Conservation (phyloP, 2,329 filamentous ascomycete genomes). For the Exophiala sp. region DNA sequence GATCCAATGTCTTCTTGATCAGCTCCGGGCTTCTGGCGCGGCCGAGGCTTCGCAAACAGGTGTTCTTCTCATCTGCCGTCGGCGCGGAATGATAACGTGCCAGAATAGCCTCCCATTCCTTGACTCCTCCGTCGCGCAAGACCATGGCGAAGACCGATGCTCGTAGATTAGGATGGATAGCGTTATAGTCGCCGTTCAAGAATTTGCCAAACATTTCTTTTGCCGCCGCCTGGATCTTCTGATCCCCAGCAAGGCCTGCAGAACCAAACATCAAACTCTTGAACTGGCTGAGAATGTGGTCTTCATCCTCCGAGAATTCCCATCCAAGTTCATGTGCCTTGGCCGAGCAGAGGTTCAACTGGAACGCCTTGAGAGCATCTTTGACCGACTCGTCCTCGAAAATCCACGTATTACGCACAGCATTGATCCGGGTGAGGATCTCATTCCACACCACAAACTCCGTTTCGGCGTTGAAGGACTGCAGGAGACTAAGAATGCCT, state of each 20-base stretch:
- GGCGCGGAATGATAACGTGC: constrained; percentile 68
- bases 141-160: constrained; percentile 80
- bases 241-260: constrained; percentile 74
- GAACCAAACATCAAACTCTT: constrained; percentile 84
- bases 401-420: constrained; percentile 79
- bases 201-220: constrained; percentile 89
- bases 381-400: constrained; percentile 69
- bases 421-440: constrained; percentile 69
- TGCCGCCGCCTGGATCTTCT: constrained; percentile 69
- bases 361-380: constrained; percentile 75
- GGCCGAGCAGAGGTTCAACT: constrained; percentile 66
- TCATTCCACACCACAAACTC: constrained; percentile 96
- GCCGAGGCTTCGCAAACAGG: constrained; percentile 75
- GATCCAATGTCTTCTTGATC: constrained; percentile 70
- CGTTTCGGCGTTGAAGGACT: constrained; percentile 72
- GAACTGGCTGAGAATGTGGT: constrained; percentile 88
- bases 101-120: constrained; percentile 75
- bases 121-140: constrained; percentile 74
- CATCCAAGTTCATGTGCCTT: constrained; percentile 86
- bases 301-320: constrained; percentile 76
- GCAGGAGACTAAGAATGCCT: constrained; percentile 74
- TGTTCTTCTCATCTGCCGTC: constrained; percentile 85
- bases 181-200: constrained; percentile 67
- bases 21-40: constrained; percentile 70
- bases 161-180: constrained; percentile 87